Conservation (phyloP, 768 basidiomycete species). For the Rhizopogon roseolus region DNA sequence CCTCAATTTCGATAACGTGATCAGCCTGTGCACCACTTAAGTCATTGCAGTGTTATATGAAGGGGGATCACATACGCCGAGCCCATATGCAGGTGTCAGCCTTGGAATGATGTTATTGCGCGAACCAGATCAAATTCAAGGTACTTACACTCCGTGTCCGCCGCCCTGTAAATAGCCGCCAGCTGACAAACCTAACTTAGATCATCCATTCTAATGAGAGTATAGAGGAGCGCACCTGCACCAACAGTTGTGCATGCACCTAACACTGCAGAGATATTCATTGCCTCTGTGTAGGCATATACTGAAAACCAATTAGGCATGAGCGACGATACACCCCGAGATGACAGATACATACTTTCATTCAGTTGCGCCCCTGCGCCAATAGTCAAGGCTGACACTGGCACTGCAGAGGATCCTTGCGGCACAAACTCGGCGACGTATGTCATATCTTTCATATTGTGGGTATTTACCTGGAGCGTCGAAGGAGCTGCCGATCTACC, state of each 20-base stretch:
- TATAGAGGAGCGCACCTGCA: constrained; percentile 2
- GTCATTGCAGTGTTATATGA: background rate
- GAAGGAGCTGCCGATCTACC: constrained; percentile 20
- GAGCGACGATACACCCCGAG: background rate
- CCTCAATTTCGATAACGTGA: constrained; percentile 39
- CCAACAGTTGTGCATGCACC: constrained; percentile 18
- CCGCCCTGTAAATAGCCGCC: constrained; percentile 50
- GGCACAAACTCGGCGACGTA: constrained; percentile 16
- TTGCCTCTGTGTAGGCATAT: constrained; percentile 9
- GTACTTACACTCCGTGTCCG: constrained; percentile 33
- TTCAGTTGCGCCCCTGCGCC: constrained; percentile 13
- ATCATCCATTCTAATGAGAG: background rate
- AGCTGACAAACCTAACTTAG: constrained; percentile 14
- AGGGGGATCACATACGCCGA: constrained; percentile 25
- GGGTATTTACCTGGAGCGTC: constrained; percentile 19
- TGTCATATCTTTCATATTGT: constrained; percentile 7
- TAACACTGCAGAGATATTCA: constrained; percentile 13
- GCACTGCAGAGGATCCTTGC: constrained; percentile 8
- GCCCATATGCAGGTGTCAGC: constrained; percentile 36
- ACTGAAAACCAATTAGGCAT: constrained; percentile 3
- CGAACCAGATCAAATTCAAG: background rate
- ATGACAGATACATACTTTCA: constrained; percentile 8
- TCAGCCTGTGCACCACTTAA: constrained; percentile 30
- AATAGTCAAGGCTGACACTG: constrained; percentile 14
- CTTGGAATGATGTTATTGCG: constrained; percentile 1